Percentiles rank a stretch among this genome's conserved stretches.
Evolutionary conservation across 495 filamentous ascomycete genomes (phyloP).

Genomic region (Pyrenula aspistea): DNA sequence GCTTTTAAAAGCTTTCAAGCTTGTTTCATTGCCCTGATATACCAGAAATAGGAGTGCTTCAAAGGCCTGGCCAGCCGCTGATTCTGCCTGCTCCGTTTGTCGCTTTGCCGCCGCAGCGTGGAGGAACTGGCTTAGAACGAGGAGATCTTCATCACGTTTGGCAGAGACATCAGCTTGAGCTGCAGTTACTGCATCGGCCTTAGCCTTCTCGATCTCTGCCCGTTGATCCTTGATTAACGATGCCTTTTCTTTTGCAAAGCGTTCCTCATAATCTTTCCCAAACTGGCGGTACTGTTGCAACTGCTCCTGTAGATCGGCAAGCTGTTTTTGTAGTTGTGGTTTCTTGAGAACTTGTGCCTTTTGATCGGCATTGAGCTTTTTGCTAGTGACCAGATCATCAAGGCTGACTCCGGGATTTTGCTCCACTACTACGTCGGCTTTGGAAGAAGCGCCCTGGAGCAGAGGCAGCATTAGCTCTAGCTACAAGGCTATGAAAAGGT

Average conservation of each 20-base stretch:
- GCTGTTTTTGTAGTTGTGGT: constrained; percentile 63
- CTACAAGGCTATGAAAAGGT: background rate
- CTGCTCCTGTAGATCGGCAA: constrained; percentile 73
- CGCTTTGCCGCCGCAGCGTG: constrained; percentile 64
- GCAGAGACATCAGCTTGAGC: constrained; percentile 45
- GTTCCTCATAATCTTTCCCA: constrained; percentile 62
- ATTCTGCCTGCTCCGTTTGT: constrained; percentile 49
- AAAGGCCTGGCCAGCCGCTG: constrained; percentile 67
- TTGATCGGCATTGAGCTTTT: constrained; percentile 89
- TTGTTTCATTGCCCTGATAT: constrained; percentile 74
- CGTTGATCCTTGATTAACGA: constrained; percentile 56
- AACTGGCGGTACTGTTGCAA: constrained; percentile 73
- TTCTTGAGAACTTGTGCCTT: constrained; percentile 83
- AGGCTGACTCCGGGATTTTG: constrained; percentile 66
- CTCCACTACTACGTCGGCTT: constrained; percentile 64
- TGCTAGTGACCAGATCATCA: constrained; percentile 68
- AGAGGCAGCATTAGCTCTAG: background rate
- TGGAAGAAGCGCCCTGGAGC: constrained; percentile 58
- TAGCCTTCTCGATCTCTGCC: constrained; percentile 60
- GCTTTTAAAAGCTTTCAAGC: constrained; percentile 73
- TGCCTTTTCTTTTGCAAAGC: constrained; percentile 54
- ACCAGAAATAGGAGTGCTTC: constrained; percentile 82
- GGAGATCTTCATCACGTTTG: constrained; percentile 38
- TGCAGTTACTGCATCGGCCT: constrained; percentile 50
- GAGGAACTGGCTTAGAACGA: constrained; percentile 67